Evolutionary conservation across 495 filamentous ascomycete genomes (phyloP), one percentile per base, ranked within the genome.

Genomic region (Neurospora sp.): DNA sequence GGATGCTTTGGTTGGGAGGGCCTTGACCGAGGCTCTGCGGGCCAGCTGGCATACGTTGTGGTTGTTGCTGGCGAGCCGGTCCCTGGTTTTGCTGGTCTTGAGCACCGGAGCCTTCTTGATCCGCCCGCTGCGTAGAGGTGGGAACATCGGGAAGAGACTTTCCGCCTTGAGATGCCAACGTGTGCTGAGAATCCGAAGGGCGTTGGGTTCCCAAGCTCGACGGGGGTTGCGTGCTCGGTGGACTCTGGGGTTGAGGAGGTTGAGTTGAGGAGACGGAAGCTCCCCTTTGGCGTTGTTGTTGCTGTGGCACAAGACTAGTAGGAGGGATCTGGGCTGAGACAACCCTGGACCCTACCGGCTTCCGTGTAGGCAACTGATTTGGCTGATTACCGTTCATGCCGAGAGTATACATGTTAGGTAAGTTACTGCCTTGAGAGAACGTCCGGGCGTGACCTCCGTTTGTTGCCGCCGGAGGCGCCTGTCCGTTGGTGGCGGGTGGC

Each of bases 401-500:
- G 27, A 66, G 54, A 66, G 54, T 37, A 66, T 35, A 66, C 54
- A 35, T 18, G 27, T 18, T 66, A 14, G 54, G 54, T 27, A 35
- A 66, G 16, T 18, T 66, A 37, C 54, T 66, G 31, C 27, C 54
- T 66, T 66, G 54, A 35, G 54, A 66, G 12, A 66, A 66, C 27
- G 54, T 66, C 27, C 27, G 54, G 14, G 23, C 54, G 14, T 35
- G 54, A 16, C 27, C 54, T 66, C 54, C 54, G 14, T 66, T 66
- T 14, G 27, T 18, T 31, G 54, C 54, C 31, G 6, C 54, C 31
- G 54, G 27, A 66, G 54, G 54, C 27, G 54, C 54, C 27, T 66
- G 54, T 66, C 27, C 54, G 31, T 37, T 37, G 14, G 54, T 77
- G 54, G 70, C 74, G 8, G 79, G 80, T 14, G 79, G 77, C 4